Base-by-base conservation (phyloP, 495 filamentous ascomycete species). In the Penicillium tannophilum region DNA sequence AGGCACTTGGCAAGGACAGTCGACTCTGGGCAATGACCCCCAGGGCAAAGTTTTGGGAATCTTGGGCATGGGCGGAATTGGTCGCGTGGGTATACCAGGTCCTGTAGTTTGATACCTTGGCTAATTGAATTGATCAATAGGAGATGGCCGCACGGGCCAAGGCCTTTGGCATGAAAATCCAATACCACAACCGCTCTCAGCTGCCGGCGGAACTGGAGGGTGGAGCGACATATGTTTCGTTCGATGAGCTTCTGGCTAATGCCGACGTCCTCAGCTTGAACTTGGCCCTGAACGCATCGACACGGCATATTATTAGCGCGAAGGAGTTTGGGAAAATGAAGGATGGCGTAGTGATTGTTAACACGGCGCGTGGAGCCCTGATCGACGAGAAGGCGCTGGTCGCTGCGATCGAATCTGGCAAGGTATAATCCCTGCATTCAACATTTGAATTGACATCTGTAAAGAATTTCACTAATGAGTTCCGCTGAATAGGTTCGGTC, bases 1-100 rank as follows among this genome's bases (percentile, higher is more conserved):
- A 77, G 76, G 79, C 50, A 66, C 81, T 65, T 86, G 79, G 81
- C 76, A 75, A 45, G 76, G 83, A 45, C 63, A 77, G 30, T 67
- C 82, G 60, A 76, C 76, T 7, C 73, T 88, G 19, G 86, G 84
- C 30, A 84, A 83, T 59, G 88, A 90, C 62, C 91, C 91, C 8
- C 76, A 85, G 57, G 83, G 82, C 14, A 92, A 93, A 68, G 75
- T 81, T 1, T 79, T 95, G 0, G 91, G 91, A 19, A 86, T 96
- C 62, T 81, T 94, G 62, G 92, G 92, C 2, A 92, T 93, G 83
- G 92, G 92, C 28, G 91, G 91, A 36, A 95, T 95, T 53, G 90
- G 89, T 45, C 66, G 76, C 52, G 77, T 79, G 70, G 61, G 67
- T 41, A 53, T 47, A 16, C 16, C 41, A 16, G 44, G 10, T 7